Base-by-base conservation (phyloP, 495 filamentous ascomycete genomes). In the Xylaria grammica region DNA sequence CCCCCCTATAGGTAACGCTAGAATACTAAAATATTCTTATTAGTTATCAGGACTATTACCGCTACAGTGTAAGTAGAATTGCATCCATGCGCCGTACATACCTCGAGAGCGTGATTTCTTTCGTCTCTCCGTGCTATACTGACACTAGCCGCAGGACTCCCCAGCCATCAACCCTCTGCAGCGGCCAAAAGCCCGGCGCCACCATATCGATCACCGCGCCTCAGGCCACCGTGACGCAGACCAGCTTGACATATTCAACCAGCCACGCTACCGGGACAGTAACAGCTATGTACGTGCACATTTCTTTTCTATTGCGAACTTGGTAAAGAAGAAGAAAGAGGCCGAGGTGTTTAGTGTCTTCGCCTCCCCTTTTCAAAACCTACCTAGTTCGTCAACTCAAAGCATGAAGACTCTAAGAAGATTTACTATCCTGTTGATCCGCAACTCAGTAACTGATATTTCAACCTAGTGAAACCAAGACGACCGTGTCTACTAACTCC, bases 21-120 rank as follows among this genome's bases (percentile, higher is more conserved):
- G 1, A 51, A 13, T 75, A 45, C 67, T 53, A 46, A 51, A 48
- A 5, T 10, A 9, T 50, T 9, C 10, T 51, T 5, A 19, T 15
- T 34, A 79, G 78, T 79, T 24, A 65, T 75, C 59, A 53, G 55
- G 54, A 79, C 73, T 13, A 66, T 71, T n/a, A 81, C 77, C 3
- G 73, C 76, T 3, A 81, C 77, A 15, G 67, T 81, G 77, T 81
- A 75, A 67, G 77, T 62, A n/a, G n/a, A n/a, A n/a, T n/a, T n/a
- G n/a, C n/a, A n/a, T n/a, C n/a, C n/a, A n/a, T n/a, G n/a, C n/a
- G n/a, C n/a, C n/a, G n/a, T n/a, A n/a, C n/a, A n/a, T n/a, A n/a
- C n/a, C n/a, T n/a, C n/a, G n/a, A n/a, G n/a, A n/a, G n/a, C n/a
- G n/a, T n/a, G n/a, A n/a, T n/a, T n/a, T n/a, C n/a, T n/a, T n/a